Base-by-base conservation (phyloP, 179 eudicot genomes). In the Spinacia oleracea region DNA sequence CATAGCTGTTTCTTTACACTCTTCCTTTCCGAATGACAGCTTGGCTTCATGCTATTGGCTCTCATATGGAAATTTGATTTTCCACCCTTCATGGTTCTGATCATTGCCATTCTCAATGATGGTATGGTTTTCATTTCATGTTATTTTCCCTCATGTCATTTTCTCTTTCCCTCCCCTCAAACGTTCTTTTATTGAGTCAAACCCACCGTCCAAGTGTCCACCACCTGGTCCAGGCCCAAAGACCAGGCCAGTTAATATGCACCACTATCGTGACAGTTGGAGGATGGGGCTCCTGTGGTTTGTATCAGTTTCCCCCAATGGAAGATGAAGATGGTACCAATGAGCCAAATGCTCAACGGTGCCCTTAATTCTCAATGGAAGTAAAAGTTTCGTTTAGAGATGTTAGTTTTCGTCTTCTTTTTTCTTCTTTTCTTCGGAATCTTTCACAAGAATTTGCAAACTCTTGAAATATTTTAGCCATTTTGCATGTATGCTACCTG, bases 61-160 rank as follows among this genome's bases (percentile, higher is more conserved):
- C 89, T 93, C 46, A 86, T 93, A 81, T 93, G 98, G 98, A 84
- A 88, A 77, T 93, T 93, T 67, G 98, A 93, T 82, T 94, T 94
- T 72, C 97, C 98, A 50, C 98, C 98, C 75, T 94, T 94, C 66
- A 94, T 94, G 98, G 98, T 93, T 79, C 97, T 93, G 77, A 92
- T 93, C 83, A 93, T 93, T 82, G 98, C 98, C 71, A 92, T 93
- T 81, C 97, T 93, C 75, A 93, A 93, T 67, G 98, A 93, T 82
- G 98, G 98, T 93, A 67, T 7, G 85, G 75, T 62, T 51, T 66
- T 70, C 15, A 32, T 63, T 48, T 77, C n/a, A 34, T 65, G 21
- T 78, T 16, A 60, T 68, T 4, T 20, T 16, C 1, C 23, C 32
- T 43, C 20, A 31, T 1, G 5, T 38, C 23, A 6, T 8, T 2